Base-by-base conservation (phyloP, 1,139 yeast species). In the Pichia sp. region DNA sequence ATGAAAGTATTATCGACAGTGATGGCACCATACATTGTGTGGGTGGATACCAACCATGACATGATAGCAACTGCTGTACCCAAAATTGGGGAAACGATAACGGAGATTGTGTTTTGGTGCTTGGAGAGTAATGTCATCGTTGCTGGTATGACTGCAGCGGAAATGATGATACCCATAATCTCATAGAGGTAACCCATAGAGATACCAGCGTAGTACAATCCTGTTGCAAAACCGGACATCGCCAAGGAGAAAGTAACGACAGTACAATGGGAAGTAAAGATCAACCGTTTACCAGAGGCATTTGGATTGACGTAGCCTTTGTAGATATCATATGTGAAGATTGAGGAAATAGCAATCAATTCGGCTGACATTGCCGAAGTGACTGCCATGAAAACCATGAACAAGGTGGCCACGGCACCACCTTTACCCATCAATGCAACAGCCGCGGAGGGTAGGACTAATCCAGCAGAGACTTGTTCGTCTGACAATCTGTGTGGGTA, bases 351-450 rank as follows among this genome's bases (percentile, higher is more conserved):
- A 5, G 81, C 80, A 58, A 78, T 76, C 48, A 75, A 63, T 60
- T 78, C 81, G 31, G 80, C 77, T 3, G 80, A 74, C 58, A 74
- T 72, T 1, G 82, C 76, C 1, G 81, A 75, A 2, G 81, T 77
- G 5, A 75, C 78, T 2, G 81, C 75, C 64, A 78, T 69, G 70
- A 77, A 78, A 6, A 78, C 73, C 76, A 77, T 75, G 45, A 76
- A 64, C 50, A 78, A 61, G 40, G 75, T 71, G 63, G 75, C 67
- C 9, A 70, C 74, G 2, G 75, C 70, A 10, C 81, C 82, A 10
- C 74, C 71, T 52, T 71, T 74, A 3, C 81, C 81, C 68, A 77
- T 64, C 30, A 77, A 58, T 40, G 74, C 71, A 44, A 70, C 67
- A 6, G 77, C 78, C 12, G 77, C 71, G 9, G 76, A 75, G 14